phyloP scores from a whole-genome alignment of 2,329 filamentous ascomycete genomes.

The Colletotrichum lindemuthianum region DNA sequence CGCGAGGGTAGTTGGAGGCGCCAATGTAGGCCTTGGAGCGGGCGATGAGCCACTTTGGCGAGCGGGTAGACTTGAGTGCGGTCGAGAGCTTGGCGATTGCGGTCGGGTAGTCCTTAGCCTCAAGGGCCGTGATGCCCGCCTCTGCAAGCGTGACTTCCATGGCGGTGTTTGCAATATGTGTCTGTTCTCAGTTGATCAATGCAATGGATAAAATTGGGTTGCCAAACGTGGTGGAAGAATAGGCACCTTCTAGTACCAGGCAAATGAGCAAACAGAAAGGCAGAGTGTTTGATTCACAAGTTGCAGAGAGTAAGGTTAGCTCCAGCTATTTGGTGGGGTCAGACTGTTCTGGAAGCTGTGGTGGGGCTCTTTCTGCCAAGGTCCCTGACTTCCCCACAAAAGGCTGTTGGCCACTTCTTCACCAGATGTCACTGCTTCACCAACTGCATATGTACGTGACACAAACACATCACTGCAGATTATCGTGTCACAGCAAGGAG shows the following conservation, averaged over 20 bases:
- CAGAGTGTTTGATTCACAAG: not conserved
- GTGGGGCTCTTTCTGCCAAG: conserved; percentile 37
- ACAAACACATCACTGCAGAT: no score
- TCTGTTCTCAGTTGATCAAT: not conserved
- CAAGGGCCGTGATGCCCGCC: conserved; percentile 73
- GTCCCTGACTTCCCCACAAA: no score
- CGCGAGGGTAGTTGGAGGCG: conserved; percentile 66
- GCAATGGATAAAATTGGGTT: not conserved
- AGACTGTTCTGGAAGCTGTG: conserved; percentile 46
- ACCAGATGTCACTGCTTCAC: no score
- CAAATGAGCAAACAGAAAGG: not conserved
- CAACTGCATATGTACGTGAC: no score
- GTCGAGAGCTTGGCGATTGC: conserved; percentile 76
- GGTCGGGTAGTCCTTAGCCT: conserved; percentile 69
- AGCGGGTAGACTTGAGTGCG: conserved; percentile 73
- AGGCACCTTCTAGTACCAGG: no score
- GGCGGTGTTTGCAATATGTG: conserved; percentile 54
- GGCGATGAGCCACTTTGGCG: conserved; percentile 82
- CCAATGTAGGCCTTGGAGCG: conserved; percentile 83
- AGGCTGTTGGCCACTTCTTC: no score
- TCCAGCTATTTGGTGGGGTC: conserved; percentile 10
- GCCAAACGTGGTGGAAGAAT: not conserved
- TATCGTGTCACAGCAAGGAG: no score
- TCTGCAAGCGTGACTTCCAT: conserved; percentile 57
- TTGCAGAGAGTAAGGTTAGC: not conserved